Evolutionary conservation across 495 filamentous ascomycete genomes (phyloP).

Genomic region (Endocarpon pusillum): DNA sequence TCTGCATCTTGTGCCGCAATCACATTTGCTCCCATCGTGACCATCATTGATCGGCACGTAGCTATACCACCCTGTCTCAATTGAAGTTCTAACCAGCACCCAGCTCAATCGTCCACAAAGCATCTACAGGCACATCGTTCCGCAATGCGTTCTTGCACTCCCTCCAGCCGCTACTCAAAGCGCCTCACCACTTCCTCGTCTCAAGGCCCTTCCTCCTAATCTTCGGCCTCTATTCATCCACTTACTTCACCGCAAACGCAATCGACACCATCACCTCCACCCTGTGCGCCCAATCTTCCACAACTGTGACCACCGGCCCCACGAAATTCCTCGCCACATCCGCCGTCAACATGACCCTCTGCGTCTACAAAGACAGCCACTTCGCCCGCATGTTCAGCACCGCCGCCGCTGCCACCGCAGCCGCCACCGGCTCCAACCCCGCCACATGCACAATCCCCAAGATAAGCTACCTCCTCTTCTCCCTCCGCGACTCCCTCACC

Average conservation of each 20-base stretch:
- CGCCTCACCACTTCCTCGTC: conserved; percentile 55
- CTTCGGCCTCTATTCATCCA: conserved; percentile 75
- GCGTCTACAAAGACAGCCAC: conserved; percentile 81
- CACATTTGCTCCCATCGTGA: conserved; percentile 73
- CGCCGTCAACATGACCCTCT: conserved; percentile 74
- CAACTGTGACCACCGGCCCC: conserved; percentile 50
- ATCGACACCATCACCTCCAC: conserved; percentile 71
- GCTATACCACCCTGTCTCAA: conserved; percentile 1
- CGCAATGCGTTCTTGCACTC: conserved; percentile 44
- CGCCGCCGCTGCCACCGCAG: conserved; percentile 7
- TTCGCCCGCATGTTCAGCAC: conserved; percentile 71
- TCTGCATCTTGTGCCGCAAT: conserved; percentile 65
- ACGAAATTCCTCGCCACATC: conserved; percentile 71
- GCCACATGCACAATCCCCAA: conserved; percentile 23
- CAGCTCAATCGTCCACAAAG: conserved; percentile 90
- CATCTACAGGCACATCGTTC: conserved; percentile 65
- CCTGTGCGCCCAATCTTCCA: conserved; percentile 32
- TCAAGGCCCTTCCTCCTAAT: conserved; percentile 75
- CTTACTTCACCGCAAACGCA: conserved; percentile 77
- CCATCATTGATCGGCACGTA: conserved; percentile 74
- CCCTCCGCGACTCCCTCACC: conserved; percentile 70
- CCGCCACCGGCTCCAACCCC: conserved; percentile 10
- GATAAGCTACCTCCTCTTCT: conserved; percentile 60
- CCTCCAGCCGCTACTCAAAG: conserved; percentile 41
- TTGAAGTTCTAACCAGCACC: conserved; percentile 5